Conservation (phyloP, 2,329 filamentous ascomycete genomes). For the Fusarium torreyae region DNA sequence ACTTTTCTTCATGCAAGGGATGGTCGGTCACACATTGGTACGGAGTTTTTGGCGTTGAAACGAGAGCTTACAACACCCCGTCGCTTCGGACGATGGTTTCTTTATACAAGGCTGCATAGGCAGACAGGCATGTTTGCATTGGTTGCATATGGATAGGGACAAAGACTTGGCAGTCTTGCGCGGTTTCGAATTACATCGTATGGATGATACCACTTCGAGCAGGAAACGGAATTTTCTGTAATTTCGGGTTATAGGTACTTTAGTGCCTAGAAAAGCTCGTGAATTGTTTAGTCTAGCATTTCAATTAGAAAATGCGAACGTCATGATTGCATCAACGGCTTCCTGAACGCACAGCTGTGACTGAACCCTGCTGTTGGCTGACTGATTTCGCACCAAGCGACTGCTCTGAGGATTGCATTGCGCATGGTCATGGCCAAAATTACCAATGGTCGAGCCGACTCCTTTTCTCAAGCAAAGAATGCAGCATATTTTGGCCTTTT, state of each 20-base stretch:
- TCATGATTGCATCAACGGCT: neutral
- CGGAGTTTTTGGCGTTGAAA: conserved; percentile 43
- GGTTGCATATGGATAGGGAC: conserved; percentile 23
- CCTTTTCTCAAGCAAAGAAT: no score
- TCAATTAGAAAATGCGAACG: neutral
- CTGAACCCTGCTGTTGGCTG: no score
- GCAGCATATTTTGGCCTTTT: no score
- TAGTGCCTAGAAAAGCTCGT: neutral
- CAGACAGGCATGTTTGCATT: conserved; percentile 37
- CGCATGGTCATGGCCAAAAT: no score
- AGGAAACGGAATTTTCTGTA: conserved; percentile 22
- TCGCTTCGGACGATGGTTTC: conserved; percentile 26
- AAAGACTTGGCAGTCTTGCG: conserved; percentile 34
- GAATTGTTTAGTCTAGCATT: conserved; percentile 1
- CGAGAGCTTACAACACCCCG: conserved; percentile 20
- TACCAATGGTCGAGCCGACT: no score
- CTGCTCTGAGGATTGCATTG: no score
- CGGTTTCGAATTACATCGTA: conserved; percentile 44
- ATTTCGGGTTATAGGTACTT: conserved; percentile 3
- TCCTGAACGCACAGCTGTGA: neutral
- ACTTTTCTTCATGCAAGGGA: conserved; percentile 23
- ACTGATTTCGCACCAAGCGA: no score
- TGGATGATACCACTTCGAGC: conserved; percentile 44
- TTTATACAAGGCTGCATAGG: conserved; percentile 28
- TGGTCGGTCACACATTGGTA: conserved; percentile 22